Conservation (phyloP, 345 rosid species). For the Citrus australasica region DNA sequence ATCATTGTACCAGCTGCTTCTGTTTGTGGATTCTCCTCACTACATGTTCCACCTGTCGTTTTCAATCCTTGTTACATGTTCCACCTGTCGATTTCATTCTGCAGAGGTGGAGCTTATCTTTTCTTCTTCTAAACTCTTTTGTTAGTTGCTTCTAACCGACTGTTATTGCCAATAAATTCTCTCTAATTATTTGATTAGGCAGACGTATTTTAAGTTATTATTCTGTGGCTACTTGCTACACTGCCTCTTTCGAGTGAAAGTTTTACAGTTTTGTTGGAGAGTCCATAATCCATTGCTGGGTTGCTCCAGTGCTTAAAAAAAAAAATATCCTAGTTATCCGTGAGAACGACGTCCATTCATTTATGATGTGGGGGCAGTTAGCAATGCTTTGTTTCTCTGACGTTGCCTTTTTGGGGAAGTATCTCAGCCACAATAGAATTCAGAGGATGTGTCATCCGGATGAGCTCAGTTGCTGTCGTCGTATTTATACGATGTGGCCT, state of each 20-base stretch:
- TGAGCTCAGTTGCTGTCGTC: not conserved
- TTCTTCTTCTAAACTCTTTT: not conserved
- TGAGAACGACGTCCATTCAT: not conserved
- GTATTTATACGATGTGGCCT: not conserved
- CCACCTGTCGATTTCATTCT: conserved; percentile 10
- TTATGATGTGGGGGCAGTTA: not conserved
- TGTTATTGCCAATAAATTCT: not conserved
- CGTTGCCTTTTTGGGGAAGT: not conserved
- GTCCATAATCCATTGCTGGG: not conserved
- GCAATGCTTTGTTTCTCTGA: not conserved
- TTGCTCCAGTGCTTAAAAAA: not conserved
- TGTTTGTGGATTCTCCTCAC: conserved; percentile 13
- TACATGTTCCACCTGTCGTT: conserved; percentile 12
- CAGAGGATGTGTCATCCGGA: not conserved
- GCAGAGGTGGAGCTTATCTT: conserved; percentile 7
- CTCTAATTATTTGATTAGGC: conserved; percentile 1
- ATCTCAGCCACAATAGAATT: not conserved
- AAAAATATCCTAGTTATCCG: not conserved
- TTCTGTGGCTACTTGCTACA: too few species aligned
- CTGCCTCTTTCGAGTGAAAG: not conserved
- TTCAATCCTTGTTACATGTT: conserved; percentile 7
- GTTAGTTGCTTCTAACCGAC: not conserved
- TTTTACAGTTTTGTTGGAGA: not conserved
- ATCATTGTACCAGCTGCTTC: conserved; percentile 13
- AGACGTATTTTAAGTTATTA: not conserved